These are phyloP conservation scores for Rhodotorula kratochvilovae DNA, from an alignment of 768 basidiomycete genomes.

Conservation along the genomic window DNA sequence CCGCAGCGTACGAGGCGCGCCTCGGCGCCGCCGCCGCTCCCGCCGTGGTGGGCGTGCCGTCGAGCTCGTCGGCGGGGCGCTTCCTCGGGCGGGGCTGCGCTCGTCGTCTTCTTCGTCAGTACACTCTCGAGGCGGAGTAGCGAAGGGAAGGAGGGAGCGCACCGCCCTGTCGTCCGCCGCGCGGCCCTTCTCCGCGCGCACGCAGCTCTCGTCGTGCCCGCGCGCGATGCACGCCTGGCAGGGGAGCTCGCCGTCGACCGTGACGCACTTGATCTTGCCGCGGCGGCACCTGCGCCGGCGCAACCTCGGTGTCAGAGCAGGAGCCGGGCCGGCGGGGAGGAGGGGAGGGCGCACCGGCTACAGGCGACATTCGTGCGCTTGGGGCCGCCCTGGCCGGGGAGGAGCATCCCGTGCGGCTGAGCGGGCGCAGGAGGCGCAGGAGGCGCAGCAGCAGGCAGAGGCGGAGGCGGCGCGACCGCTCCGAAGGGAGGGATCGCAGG, in stretches of 20 bases:
- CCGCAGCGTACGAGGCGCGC: not conserved
- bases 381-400: no score
- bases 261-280: not conserved
- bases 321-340: not conserved
- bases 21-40: not conserved
- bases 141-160: no score
- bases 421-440: no score
- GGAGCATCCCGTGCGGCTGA: no score
- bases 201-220: not conserved
- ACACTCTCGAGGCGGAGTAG: not conserved
- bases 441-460: no score
- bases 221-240: not conserved
- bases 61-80: not conserved
- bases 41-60: not conserved
- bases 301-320: no score
- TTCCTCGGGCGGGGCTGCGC: not conserved
- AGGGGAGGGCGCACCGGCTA: not conserved
- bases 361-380: not conserved
- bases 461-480: not conserved
- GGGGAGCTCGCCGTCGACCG: not conserved
- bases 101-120: not conserved
- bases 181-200: not conserved
- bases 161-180: not conserved
- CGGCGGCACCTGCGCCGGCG: not conserved
- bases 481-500: not conserved